phyloP scores from a whole-genome alignment of 805 yeast genomes.

The Metschnikowia cubensis region DNA sequence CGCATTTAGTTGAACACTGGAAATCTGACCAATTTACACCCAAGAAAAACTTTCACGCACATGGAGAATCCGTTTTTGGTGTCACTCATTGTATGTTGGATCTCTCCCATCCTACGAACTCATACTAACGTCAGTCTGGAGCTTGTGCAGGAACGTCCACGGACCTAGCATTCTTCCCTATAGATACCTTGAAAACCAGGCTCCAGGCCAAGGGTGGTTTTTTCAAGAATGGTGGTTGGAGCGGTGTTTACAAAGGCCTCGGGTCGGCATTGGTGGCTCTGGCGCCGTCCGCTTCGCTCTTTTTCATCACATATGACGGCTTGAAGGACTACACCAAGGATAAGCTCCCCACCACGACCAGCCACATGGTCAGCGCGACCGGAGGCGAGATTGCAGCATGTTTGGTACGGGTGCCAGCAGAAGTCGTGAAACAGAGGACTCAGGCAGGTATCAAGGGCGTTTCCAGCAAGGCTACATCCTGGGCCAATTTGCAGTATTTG shows the following conservation, averaged over 20 bases:
- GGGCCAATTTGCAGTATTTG: constrained; percentile 61
- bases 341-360: constrained; percentile 27
- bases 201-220: constrained; percentile 95
- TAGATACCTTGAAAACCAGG: constrained; percentile 91
- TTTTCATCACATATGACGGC: constrained; percentile 73
- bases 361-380: constrained; percentile 87
- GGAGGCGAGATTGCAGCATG: constrained; percentile 93
- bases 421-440: constrained; percentile 91
- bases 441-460: constrained; percentile 49
- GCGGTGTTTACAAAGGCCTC: constrained; percentile 84
- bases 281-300: constrained; percentile 65
- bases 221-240: constrained; percentile 87
- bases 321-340: constrained; percentile 48
- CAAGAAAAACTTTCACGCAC: neutral
- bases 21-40: neutral
- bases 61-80: constrained; percentile 32
- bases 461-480: constrained; percentile 50
- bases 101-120: neutral
- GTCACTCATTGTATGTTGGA: constrained; percentile 31
- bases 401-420: constrained; percentile 92
- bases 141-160: constrained; percentile 97
- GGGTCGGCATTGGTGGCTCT: constrained; percentile 93
- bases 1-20: neutral
- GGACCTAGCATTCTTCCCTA: constrained; percentile 91
- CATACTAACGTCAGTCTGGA: constrained; percentile 52